Evolutionary conservation across 108 stramenopile genomes (phyloP).

Genomic region (Pelagomonas calceolata): DNA sequence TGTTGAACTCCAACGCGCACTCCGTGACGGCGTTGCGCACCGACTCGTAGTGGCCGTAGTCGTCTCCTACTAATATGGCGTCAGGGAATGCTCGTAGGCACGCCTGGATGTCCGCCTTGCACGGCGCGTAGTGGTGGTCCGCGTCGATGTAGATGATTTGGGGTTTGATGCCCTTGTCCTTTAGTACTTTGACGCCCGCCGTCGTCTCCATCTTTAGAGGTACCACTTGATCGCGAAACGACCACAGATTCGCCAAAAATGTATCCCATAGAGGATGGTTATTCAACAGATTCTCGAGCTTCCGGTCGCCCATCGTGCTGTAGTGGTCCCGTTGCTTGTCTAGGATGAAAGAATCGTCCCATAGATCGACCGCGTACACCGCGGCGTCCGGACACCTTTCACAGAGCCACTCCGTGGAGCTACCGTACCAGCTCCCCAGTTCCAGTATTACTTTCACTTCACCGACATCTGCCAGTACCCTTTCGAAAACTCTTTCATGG

Average conservation of each 20-base stretch:
- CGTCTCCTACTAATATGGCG: slow-evolving; percentile 15
- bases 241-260: slow-evolving; percentile 6
- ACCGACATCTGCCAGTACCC: background rate
- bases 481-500: background rate
- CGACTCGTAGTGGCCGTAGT: slow-evolving; percentile 8
- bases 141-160: slow-evolving; percentile 20
- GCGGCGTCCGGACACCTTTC: background rate
- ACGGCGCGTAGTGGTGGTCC: slow-evolving; percentile 12
- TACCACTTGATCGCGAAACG: background rate
- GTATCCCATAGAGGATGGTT: background rate
- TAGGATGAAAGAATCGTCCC: slow-evolving; percentile 9
- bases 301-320: background rate
- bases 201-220: slow-evolving; percentile 8
- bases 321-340: slow-evolving; percentile 8
- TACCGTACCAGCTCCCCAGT: slow-evolving; percentile 10
- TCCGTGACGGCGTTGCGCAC: background rate
- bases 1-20: background rate
- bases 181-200: background rate
- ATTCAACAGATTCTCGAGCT: background rate
- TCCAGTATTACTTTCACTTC: slow-evolving; percentile 1
- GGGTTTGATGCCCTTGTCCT: background rate
- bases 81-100: slow-evolving; percentile 9
- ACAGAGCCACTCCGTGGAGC: slow-evolving; percentile 4
- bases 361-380: slow-evolving; percentile 14
- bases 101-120: background rate